Evolutionary conservation across 768 basidiomycete species (phyloP), one percentile per base, ranked within the genome.

Genomic region (Leccinellum rugosiceps): DNA sequence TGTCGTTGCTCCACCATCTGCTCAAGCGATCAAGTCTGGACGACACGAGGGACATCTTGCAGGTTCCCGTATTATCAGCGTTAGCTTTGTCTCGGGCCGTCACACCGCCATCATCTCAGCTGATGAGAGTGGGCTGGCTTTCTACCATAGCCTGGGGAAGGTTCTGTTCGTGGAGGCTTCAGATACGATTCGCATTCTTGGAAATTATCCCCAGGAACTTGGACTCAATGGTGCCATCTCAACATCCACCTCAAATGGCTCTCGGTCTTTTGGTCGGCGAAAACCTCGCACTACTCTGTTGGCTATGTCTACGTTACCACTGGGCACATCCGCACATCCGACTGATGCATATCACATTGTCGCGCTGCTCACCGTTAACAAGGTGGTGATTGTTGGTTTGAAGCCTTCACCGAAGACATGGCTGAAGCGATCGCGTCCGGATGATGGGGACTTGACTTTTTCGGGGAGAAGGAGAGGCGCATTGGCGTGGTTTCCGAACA

Each of bases 161-260:
- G 87, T 98, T 11, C 78, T 98, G 14, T 97, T 97, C 62, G 88
- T 99, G 6, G 95, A 98, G 47, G 94, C 95, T 13, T 86, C 91
- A 15, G 97, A 99, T 69, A 92, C 92, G 32, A 80, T 98, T 46
- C 87, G 97, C 17, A 92, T 99, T 52, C 80, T 98, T 2, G 97
- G 97, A 1, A 91, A 88, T 65, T 96, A 98, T 66, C 90, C 91
- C 4, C 83, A 86, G 28, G 77, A 78, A 26, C 52, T 57, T 30
- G 31, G 31, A 26, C 41, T 53, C 19, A 60, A 44, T 28, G 46
- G 43, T 46, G 17, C 51, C 6, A 3, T 56, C 19, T 57, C 53
- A 11, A 25, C 63, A 52, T 21, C 66, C 57, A 65, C 61, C 44
- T 43, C 66, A n/a, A 61, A 62, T 2, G 46, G 66, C 23, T 44